Evolutionary conservation across 2,329 filamentous ascomycete species (phyloP), one percentile per base, ranked within the genome.

Genomic region (Xylaria sp.): DNA sequence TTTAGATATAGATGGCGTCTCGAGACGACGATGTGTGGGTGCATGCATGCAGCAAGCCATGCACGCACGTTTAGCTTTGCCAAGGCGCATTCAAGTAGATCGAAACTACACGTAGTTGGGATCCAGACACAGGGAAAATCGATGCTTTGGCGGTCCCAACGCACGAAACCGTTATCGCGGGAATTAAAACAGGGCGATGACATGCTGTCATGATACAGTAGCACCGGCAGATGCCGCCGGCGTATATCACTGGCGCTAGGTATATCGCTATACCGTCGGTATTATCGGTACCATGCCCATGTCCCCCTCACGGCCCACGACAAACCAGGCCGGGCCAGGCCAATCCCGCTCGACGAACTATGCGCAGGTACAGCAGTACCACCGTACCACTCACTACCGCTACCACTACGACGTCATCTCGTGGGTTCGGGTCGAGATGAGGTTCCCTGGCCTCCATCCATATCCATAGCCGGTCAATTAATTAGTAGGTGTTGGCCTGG

Each of bases 191-290:
- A 59, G 54, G 54, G 36, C 58, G 30, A 64, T 50, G 56, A 32
- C 56, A 45, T 61, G 50, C 45, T 64, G 51, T 50, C 45, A 61
- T 61, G 60, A 34, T 58, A 64, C 51, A 58, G 68, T 69, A 69
- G 64, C 64, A 69, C 68, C 68, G 68, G 64, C 61, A 69, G 51
- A 64, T 67, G 53, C 60, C 64, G 57, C 9, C 30, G 48, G 59
- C 59, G 59, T 51, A 51, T 51, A 51, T 19, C n/a, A 27, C 4
- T 24, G 19, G 9, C 2, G 17, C 7, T 11, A 21, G 19, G 19
- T 24, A 7, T 51, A 51, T 36, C 42, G 17, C 42, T 19, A 47
- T 19, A 17, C 14, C 17, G 4, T 17, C 17, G 17, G 39, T 42
- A 42, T 42, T 42, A 14, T 12, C 7, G 47, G 21, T 24, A 48